A percentile compares a stretch with the other conserved stretches of the same genome.
Evolutionary conservation across 257 asterid species (phyloP).

Genomic region (Salvia miltiorrhiza): DNA sequence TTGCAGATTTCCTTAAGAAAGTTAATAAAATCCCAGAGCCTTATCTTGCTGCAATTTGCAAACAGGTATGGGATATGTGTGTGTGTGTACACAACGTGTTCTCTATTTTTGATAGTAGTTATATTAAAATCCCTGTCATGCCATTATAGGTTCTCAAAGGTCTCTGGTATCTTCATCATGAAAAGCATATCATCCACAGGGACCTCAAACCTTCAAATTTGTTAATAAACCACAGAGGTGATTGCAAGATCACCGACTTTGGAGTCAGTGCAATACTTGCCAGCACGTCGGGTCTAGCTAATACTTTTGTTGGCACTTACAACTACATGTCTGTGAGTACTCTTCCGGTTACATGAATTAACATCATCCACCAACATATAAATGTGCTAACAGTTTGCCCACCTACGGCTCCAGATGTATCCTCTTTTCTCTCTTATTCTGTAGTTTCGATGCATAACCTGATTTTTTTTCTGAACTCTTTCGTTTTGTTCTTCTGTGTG

Average conservation of each 20-base stretch:
- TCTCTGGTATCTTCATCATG: conserved; percentile 97
- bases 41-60: conserved; percentile 92
- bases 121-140: conserved; percentile 1
- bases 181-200: conserved; percentile 92
- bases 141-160: conserved; percentile 85
- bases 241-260: conserved; percentile 95
- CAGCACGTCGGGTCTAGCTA: conserved; percentile 82
- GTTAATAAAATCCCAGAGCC: conserved; percentile 81
- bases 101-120: neutral
- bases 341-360: neutral
- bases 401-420: neutral
- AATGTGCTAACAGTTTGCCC: neutral
- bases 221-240: conserved; percentile 92
- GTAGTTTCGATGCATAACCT: neutral
- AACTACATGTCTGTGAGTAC: conserved; percentile 99
- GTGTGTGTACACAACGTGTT: neutral
- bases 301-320: conserved; percentile 96
- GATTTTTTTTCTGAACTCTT: neutral
- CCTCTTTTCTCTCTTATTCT: neutral
- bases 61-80: conserved; percentile 55
- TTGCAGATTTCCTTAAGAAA: conserved; percentile 84
- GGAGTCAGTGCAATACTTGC: conserved; percentile 93
- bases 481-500: conserved; percentile 7
- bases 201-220: conserved; percentile 95
- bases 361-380: neutral